Evolutionary conservation across 768 basidiomycete genomes (phyloP), one percentile per base, ranked within the genome.

Genomic region (Rhodotorula taiwanensis): DNA sequence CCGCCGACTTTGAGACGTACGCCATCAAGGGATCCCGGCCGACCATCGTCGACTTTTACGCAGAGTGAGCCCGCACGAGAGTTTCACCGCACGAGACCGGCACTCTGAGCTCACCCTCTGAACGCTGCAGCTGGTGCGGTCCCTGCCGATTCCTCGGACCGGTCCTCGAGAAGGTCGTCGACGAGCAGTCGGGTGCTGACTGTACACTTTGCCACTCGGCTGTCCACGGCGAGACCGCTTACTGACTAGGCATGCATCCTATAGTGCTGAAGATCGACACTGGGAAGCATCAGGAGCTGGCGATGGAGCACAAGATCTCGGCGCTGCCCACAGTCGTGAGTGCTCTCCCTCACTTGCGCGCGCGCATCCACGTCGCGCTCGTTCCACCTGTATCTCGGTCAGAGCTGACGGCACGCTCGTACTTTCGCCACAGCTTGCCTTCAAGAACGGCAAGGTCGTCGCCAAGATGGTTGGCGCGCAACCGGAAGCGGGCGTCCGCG

Each of bases 241-340:
- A 10, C 36, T 16, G 36, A 9, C 36, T 39, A 39, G 36, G 16
- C 36, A n/a, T n/a, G n/a, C n/a, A n/a, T n/a, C n/a, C n/a, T n/a
- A n/a, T n/a, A 66, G 65, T 68, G n/a, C 53, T 68, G 33, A 64
- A 55, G 18, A 45, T 68, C 28, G 67, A 68, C 41, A 68, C 67
- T 2, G 67, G 64, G 31, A n/a, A 51, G 2, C 51, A 64, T 15
- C 16, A n/a, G 21, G 62, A 64, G 34, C 62, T 68, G 15, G 67
- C 67, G 0, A 39, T 30, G 10, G 52, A 57, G 54, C 64, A 64
- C 62, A 64, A 64, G 43, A 58, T 68, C 36, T 25, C 58, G 6
- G 54, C 67, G 0, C 47, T 68, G 0, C 67, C 67, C 1, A 68
- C 67, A 0, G 62, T 68, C 16, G 50, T 66, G 33, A 27, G 62